These are phyloP conservation scores for Marasmius oreades DNA, from an alignment of 1,284 basidiomycete genomes.

Conservation along the genomic window DNA sequence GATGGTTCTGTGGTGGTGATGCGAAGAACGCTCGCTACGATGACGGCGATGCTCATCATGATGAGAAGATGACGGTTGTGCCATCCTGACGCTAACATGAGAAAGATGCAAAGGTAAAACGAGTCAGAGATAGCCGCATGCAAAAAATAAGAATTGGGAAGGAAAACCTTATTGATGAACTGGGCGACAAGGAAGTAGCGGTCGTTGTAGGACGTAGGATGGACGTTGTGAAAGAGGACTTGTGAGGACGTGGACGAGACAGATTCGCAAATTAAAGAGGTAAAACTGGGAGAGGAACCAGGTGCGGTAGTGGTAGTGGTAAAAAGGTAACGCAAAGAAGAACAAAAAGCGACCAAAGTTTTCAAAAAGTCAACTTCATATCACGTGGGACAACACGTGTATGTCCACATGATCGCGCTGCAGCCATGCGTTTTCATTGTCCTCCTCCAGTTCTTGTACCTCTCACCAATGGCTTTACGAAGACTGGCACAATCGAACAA, in stretches of 20 bases:
- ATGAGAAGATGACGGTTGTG: slow-evolving; percentile 79
- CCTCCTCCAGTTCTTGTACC: not conserved
- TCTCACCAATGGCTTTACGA: slow-evolving; percentile 42
- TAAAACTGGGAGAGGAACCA: slow-evolving; percentile 15
- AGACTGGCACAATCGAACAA: slow-evolving; percentile 50
- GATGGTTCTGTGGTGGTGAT: slow-evolving; percentile 78
- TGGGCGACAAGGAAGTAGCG: slow-evolving; percentile 74
- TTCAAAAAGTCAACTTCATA: not conserved
- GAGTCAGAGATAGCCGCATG: slow-evolving; percentile 5
- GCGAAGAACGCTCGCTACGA: slow-evolving; percentile 49
- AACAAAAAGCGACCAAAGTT: not conserved
- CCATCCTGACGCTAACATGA: slow-evolving; percentile 69
- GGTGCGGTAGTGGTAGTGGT: slow-evolving; percentile 21
- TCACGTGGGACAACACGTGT: not conserved
- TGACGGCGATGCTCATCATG: slow-evolving; percentile 52
- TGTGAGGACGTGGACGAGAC: slow-evolving; percentile 16
- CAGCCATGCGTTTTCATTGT: not conserved
- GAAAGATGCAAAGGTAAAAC: slow-evolving; percentile 12
- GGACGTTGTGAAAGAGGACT: slow-evolving; percentile 53
- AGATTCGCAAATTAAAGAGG: slow-evolving; percentile 20
- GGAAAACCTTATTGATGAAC: slow-evolving; percentile 47
- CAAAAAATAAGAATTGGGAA: not conserved
- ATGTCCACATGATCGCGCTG: not conserved
- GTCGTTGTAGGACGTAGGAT: slow-evolving; percentile 50
- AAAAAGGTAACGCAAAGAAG: slow-evolving; percentile 13